Percentiles rank a stretch among this genome's conserved stretches.
Conservation (phyloP, 2,329 filamentous ascomycete species). For the Berkeleyomyces basicola region DNA sequence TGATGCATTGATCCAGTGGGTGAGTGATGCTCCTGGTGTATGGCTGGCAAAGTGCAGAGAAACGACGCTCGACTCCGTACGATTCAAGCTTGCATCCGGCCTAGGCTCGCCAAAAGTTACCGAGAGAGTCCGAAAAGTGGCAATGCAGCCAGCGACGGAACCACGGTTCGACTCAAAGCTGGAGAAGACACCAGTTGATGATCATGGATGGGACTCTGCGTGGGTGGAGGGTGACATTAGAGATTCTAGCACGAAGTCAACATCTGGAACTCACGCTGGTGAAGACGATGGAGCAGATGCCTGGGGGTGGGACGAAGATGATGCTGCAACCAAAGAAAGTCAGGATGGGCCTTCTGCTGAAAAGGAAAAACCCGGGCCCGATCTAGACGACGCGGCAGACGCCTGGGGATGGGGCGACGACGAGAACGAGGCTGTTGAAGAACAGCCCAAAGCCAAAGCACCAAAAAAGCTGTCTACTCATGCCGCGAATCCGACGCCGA, state of each 20-base stretch:
- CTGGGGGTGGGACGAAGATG: conserved; percentile 69
- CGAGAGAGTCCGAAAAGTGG: conserved; percentile 71
- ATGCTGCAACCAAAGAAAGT: conserved; percentile 26
- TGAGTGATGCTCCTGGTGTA: conserved; percentile 57
- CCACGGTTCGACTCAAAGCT: conserved; percentile 22
- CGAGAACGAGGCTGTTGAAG: conserved; percentile 23
- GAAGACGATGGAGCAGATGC: conserved; percentile 43
- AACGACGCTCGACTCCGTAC: conserved; percentile 56
- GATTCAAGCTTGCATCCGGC: conserved; percentile 47
- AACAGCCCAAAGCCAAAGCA: neutral
- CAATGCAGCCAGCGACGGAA: conserved; percentile 46
- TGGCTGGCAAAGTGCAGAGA: conserved; percentile 81
- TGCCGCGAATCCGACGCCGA: conserved; percentile 15
- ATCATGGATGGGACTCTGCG: conserved; percentile 57
- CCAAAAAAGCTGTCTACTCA: conserved; percentile 8
- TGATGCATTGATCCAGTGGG: conserved; percentile 59
- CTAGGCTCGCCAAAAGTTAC: conserved; percentile 53
- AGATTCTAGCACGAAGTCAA: conserved; percentile 16
- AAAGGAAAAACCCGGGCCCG: conserved; percentile 14
- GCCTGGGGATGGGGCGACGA: conserved; percentile 81
- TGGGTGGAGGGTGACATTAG: conserved; percentile 51
- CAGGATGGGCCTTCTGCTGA: conserved; percentile 10
- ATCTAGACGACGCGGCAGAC: conserved; percentile 38
- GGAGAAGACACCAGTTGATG: conserved; percentile 22
- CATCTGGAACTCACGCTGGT: conserved; percentile 15